Evolutionary conservation across 371 early-diverging fungal genomes (phyloP).

Genomic region (Syncephalis fuscata): DNA sequence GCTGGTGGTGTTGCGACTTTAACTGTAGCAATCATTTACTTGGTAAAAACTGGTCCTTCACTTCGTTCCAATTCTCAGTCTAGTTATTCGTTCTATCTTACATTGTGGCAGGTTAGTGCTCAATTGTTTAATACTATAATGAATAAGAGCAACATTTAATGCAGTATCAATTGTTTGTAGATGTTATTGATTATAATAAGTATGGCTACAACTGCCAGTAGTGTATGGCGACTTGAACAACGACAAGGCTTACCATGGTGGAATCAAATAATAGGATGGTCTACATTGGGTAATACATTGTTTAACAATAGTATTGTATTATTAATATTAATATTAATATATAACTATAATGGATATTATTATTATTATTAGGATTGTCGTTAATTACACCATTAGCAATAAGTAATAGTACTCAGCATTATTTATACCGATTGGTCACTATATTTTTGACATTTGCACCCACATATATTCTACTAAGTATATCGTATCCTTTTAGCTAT

Average conservation of each 20-base stretch:
- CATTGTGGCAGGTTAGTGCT: too few relatives aligned
- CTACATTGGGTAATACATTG: slow-evolving; percentile 29
- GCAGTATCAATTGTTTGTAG: slow-evolving; percentile 4
- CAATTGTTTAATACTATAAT: too few relatives aligned
- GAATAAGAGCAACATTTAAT: too few relatives aligned
- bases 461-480: slow-evolving; percentile 67
- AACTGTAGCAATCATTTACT: background rate
- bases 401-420: slow-evolving; percentile 37
- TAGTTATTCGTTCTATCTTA: too few relatives aligned
- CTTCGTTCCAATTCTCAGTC: too few relatives aligned
- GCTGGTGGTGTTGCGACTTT: slow-evolving; percentile 10
- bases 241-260: slow-evolving; percentile 47
- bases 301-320: too few relatives aligned
- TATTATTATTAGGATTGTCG: background rate
- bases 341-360: too few relatives aligned
- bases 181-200: slow-evolving; percentile 14
- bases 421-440: slow-evolving; percentile 49
- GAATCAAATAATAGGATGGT: slow-evolving; percentile 55
- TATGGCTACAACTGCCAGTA: slow-evolving; percentile 26
- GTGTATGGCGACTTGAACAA: slow-evolving; percentile 24
- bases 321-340: too few relatives aligned
- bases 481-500: slow-evolving; percentile 29
- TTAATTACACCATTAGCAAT: background rate
- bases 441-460: slow-evolving; percentile 81
- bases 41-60: too few relatives aligned